Conservation (phyloP, 768 basidiomycete genomes). For the Auricularia auricula-judae region DNA sequence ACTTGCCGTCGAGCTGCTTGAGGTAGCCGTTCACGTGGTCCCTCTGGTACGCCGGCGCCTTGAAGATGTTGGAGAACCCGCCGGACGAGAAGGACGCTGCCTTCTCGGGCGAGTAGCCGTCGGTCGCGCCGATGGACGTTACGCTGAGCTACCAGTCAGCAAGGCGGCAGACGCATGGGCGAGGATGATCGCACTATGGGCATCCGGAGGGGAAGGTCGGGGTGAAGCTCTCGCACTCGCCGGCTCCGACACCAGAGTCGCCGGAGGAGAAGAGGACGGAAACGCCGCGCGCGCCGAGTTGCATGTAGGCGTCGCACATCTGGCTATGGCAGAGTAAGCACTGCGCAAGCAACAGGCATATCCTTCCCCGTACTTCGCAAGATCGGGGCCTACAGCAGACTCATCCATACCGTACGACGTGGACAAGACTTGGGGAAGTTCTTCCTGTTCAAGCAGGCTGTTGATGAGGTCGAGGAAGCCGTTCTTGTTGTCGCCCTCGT, state of each 20-base stretch:
- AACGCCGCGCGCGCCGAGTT: conserved; percentile 25
- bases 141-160: conserved; percentile 11
- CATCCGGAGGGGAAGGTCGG: conserved; percentile 26
- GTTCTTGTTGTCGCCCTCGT: conserved; percentile 38
- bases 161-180: neutral
- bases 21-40: conserved; percentile 19
- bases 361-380: conserved; percentile 15
- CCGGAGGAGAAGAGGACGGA: conserved; percentile 29
- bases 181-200: conserved; percentile 17
- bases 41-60: conserved; percentile 20
- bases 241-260: conserved; percentile 23
- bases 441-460: conserved; percentile 23
- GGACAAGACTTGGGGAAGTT: conserved; percentile 33
- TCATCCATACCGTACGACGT: conserved; percentile 26
- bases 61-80: conserved; percentile 26
- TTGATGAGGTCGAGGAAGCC: conserved; percentile 24
- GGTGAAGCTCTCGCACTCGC: conserved; percentile 20
- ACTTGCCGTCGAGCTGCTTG: conserved; percentile 13
- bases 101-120: conserved; percentile 18
- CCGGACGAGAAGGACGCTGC: conserved; percentile 23
- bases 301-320: conserved; percentile 25
- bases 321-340: conserved; percentile 3
- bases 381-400: conserved; percentile 9
- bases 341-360: no score
- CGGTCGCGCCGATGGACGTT: conserved; percentile 26